A percentile compares a stretch with the other conserved stretches of the same genome.
These are phyloP conservation scores for Colletotrichum lentis DNA, from an alignment of 2,329 filamentous ascomycete species.

Conservation along the genomic window DNA sequence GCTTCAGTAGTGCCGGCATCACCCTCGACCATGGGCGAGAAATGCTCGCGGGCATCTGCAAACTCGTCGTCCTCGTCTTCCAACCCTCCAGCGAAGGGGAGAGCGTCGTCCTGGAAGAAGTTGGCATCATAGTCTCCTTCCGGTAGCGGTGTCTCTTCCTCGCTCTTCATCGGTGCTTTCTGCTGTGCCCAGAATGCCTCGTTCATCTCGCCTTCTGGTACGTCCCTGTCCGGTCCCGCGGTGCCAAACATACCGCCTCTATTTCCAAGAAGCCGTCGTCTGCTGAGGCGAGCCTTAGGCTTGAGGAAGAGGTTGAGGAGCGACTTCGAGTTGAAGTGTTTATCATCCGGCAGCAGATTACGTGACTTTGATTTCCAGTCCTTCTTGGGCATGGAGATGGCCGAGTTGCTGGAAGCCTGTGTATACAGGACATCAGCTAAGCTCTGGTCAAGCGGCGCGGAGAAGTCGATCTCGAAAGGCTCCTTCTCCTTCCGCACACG, in stretches of 20 bases:
- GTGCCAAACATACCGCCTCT: constrained; percentile 53
- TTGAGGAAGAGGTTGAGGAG: constrained; percentile 92
- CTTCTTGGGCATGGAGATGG: constrained; percentile 87
- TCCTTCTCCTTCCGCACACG: constrained; percentile 92
- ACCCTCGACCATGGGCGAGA: constrained; percentile 70
- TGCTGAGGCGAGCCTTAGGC: constrained; percentile 84
- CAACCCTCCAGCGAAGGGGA: constrained; percentile 71
- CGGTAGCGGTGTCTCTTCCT: constrained; percentile 65
- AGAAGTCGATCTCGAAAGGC: constrained; percentile 93
- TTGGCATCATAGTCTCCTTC: constrained; percentile 92
- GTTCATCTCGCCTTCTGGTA: constrained; percentile 81
- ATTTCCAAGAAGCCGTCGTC: constrained; percentile 64
- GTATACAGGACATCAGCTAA: constrained; percentile 82
- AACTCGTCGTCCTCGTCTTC: constrained; percentile 75
- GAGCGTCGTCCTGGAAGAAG: constrained; percentile 91
- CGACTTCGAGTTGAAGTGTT: constrained; percentile 95
- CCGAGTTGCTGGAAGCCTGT: constrained; percentile 78
- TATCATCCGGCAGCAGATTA: constrained; percentile 94
- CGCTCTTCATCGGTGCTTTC: constrained; percentile 60
- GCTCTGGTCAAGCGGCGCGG: constrained; percentile 73
- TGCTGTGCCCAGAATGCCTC: constrained; percentile 93
- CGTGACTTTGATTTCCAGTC: constrained; percentile 95
- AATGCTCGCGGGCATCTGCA: constrained; percentile 81
- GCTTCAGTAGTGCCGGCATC: constrained; percentile 57
- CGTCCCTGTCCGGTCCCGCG: constrained; percentile 57